Evolutionary conservation across 176 grass and related monocot genomes (phyloP), one percentile per base, ranked within the genome.

Genomic region (Cocos nucifera): DNA sequence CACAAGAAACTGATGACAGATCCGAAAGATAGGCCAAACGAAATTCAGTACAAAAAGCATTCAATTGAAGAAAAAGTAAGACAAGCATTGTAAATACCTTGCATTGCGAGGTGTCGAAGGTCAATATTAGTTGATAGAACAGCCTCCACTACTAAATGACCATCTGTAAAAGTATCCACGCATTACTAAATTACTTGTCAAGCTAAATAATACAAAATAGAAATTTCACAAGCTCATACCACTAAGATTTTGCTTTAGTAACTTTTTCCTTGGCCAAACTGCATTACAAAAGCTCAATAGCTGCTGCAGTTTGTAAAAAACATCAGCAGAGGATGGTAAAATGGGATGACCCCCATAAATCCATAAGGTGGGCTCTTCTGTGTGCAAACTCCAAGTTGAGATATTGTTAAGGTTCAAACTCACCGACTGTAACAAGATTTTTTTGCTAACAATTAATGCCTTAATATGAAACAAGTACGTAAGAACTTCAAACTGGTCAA

Each of bases 331-430:
- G 54, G 80, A 61, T 72, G 91, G 83, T 44, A 96, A 28, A 65
- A 85, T 51, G 50, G 86, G 91, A 87, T 90, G 91, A 22, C 91
- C 91, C 27, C 86, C 91, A 67, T 77, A 73, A 18, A 52, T 22
- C 91, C 91, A 96, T 56, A 96, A 76, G 61, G 75, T 85, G 64
- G 83, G 86, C 57, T 88, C 72, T 67, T 53, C 73, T 50, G 71
- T 61, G 22, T 77, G 71, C 63, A 79, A 80, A 78, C 57, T 85
- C 51, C 81, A 74, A 79, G 73, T 80, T 74, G 66, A 67, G 27
- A 82, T 53, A 61, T 54, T 70, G 59, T 67, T 82, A 54, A 90
- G 76, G 49, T 83, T 95, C 2, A 75, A 51, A 53, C 62, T 66
- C 78, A 84, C 78, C 75, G 71, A 76, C 91, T 96, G 80, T 27